Evolutionary conservation across 1,284 basidiomycete species (phyloP).

Genomic region (Trichosporon sp.): DNA sequence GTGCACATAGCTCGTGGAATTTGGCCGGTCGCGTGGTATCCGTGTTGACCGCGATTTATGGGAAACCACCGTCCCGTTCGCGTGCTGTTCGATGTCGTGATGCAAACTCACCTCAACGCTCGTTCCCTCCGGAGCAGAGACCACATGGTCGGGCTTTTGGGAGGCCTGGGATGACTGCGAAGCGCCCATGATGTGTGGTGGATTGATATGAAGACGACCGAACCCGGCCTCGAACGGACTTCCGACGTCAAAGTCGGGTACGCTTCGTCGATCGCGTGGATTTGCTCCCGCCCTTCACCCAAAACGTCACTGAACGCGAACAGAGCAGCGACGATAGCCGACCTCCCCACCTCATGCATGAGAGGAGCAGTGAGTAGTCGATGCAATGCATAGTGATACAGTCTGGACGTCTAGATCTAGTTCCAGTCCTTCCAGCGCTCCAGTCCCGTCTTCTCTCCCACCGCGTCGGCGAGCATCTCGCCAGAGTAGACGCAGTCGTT

Average conservation of each 20-base stretch:
- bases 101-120: conserved; percentile 49
- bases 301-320: background rate
- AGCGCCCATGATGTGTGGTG: conserved; percentile 43
- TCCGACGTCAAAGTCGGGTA: conserved; percentile 16
- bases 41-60: background rate
- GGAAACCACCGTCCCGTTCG: background rate
- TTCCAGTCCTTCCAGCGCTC: conserved; percentile 47
- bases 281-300: conserved; percentile 9
- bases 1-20: background rate
- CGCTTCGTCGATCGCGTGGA: conserved; percentile 13
- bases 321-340: background rate
- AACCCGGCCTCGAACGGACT: conserved; percentile 11
- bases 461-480: conserved; percentile 54
- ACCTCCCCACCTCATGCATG: background rate
- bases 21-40: conserved; percentile 2
- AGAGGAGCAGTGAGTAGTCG: background rate
- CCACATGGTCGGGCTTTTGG: conserved; percentile 46
- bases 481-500: conserved; percentile 84
- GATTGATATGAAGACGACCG: conserved; percentile 11
- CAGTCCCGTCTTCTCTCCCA: conserved; percentile 48
- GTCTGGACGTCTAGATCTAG: conserved; percentile 18
- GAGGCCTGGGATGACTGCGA: conserved; percentile 45
- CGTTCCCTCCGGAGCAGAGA: conserved; percentile 45
- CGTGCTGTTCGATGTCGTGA: too few relatives aligned
- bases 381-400: conserved; percentile 23